Evolutionary conservation across 495 filamentous ascomycete species (phyloP).

Genomic region (Podospora anserina): DNA sequence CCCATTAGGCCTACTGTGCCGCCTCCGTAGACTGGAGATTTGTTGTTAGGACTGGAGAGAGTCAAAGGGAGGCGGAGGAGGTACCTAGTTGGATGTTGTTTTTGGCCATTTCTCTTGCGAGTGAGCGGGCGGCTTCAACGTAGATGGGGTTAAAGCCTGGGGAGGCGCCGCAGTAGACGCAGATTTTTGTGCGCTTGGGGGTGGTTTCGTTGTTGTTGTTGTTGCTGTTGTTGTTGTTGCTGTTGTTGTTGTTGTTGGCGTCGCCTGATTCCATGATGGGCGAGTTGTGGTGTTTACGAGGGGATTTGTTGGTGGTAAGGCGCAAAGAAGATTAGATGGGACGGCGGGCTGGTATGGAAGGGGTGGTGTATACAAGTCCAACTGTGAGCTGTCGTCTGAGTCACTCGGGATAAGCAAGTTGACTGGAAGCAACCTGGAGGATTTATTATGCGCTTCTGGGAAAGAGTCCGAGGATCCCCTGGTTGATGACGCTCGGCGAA

Average conservation of each 20-base stretch:
- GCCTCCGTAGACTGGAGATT: slow-evolving; percentile 72
- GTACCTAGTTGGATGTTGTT: slow-evolving; percentile 62
- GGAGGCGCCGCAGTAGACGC: slow-evolving; percentile 79
- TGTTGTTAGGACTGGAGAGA: too few species aligned
- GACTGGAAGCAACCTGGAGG: neutral
- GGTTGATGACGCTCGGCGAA: neutral
- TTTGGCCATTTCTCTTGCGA: slow-evolving; percentile 69
- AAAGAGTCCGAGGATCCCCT: neutral
- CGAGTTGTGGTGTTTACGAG: neutral
- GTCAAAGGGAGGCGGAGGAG: too few species aligned
- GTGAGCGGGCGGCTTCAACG: slow-evolving; percentile 69
- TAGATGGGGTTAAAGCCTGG: slow-evolving; percentile 66
- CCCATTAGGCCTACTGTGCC: slow-evolving; percentile 96
- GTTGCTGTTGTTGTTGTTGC: neutral
- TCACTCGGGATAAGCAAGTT: neutral
- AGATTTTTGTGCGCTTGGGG: slow-evolving; percentile 54
- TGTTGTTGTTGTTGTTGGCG: slow-evolving; percentile 23
- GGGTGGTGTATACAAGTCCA: neutral
- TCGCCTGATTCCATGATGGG: slow-evolving; percentile 43
- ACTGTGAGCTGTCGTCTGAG: neutral
- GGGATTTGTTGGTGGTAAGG: neutral
- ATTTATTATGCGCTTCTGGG: neutral
- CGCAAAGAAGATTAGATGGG: neutral
- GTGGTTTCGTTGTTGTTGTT: slow-evolving; percentile 21
- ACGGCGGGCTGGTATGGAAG: neutral